Conservation (phyloP, 148 eudicot species). For the Diospyros kaki region DNA sequence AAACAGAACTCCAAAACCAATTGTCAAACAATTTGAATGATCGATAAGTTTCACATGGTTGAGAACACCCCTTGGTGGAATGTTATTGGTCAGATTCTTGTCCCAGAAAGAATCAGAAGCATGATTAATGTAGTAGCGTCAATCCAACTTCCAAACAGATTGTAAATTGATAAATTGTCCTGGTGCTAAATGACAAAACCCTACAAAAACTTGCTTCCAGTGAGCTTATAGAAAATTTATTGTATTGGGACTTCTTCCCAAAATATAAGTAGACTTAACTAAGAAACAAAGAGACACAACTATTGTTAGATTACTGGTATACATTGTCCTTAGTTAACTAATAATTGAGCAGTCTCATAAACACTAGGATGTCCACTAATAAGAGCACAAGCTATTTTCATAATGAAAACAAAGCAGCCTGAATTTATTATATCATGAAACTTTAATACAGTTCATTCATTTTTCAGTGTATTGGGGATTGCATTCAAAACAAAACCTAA, state of each 20-base stretch:
- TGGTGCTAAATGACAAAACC: background rate
- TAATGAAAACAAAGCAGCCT: background rate
- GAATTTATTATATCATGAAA: background rate
- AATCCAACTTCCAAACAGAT: too few relatives aligned
- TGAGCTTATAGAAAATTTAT: background rate
- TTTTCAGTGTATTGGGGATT: background rate
- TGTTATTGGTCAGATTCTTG: background rate
- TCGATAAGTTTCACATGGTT: background rate
- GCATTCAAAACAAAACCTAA: background rate
- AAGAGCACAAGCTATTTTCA: background rate
- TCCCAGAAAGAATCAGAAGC: background rate
- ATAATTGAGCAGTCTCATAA: background rate
- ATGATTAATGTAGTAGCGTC: background rate
- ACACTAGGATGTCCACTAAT: background rate
- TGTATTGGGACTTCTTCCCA: background rate
- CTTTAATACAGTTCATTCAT: background rate
- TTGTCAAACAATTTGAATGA: background rate
- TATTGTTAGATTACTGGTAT: background rate
- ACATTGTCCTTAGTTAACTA: background rate
- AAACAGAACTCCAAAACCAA: slow-evolving; percentile 1
- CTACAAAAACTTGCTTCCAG: background rate
- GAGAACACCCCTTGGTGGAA: background rate
- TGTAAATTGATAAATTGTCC: too few relatives aligned
- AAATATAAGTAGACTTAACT: background rate
- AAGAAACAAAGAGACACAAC: background rate